These are phyloP conservation scores for Ampelomyces quisqualis DNA, from an alignment of 2,329 filamentous ascomycete genomes.

Conservation along the genomic window DNA sequence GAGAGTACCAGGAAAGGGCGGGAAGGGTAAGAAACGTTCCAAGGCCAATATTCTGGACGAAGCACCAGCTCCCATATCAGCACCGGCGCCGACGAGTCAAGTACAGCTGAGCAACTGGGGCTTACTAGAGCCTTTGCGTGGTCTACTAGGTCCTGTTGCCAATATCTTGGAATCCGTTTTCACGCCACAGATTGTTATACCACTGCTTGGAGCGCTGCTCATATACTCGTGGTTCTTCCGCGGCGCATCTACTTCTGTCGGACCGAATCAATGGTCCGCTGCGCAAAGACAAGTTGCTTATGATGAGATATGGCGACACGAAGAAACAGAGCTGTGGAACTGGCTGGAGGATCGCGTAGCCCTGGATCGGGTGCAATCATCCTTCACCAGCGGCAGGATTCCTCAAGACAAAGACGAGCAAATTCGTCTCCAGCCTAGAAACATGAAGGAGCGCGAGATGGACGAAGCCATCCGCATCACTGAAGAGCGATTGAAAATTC, in stretches of 20 bases:
- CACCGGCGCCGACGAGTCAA: constrained; percentile 25
- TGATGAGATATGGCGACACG: constrained; percentile 86
- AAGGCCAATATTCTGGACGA: constrained; percentile 56
- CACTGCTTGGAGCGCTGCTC: constrained; percentile 64
- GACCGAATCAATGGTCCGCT: constrained; percentile 38
- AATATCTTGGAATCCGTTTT: constrained; percentile 71
- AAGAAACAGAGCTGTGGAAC: constrained; percentile 88
- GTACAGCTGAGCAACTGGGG: constrained; percentile 63
- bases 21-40: constrained; percentile 55
- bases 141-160: constrained; percentile 66
- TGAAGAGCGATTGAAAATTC: constrained; percentile 74
- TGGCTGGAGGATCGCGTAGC: constrained; percentile 89
- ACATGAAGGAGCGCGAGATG: constrained; percentile 72
- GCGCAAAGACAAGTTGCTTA: constrained; percentile 78
- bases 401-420: constrained; percentile 48
- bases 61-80: constrained; percentile 41
- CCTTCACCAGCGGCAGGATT: constrained; percentile 26
- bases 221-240: constrained; percentile 40
- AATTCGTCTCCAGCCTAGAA: constrained; percentile 50
- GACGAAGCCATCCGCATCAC: constrained; percentile 81
- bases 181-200: constrained; percentile 74
- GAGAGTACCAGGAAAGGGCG: constrained; percentile 51
- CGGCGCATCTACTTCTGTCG: constrained; percentile 33
- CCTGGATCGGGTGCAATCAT: constrained; percentile 56
- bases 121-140: constrained; percentile 73